Conservation (phyloP, 2,329 filamentous ascomycete genomes). For the Cytospora paraplurivora region DNA sequence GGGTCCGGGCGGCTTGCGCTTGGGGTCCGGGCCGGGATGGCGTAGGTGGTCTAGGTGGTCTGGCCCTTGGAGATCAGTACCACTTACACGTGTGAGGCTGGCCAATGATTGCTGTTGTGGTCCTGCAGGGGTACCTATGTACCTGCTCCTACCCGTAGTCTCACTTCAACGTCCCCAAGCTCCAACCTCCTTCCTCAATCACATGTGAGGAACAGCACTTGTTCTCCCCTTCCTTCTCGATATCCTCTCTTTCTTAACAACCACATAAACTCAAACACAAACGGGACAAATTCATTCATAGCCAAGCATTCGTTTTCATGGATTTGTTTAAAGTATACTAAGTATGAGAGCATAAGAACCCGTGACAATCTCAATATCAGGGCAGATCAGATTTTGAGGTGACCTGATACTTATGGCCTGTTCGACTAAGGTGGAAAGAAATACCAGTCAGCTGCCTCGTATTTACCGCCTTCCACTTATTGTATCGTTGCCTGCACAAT, state of each 20-base stretch:
- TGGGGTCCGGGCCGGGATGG: background rate
- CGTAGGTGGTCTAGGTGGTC: background rate
- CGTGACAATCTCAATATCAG: background rate
- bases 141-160: background rate
- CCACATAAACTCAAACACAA: background rate
- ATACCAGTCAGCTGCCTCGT: background rate
- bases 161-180: constrained; percentile 2
- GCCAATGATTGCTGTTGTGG: background rate
- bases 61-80: background rate
- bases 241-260: background rate
- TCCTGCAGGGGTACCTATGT: background rate
- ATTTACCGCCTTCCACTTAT: background rate
- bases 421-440: background rate
- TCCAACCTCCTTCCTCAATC: background rate
- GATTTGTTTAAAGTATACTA: background rate
- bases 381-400: background rate
- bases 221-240: background rate
- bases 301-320: background rate
- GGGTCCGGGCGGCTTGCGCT: background rate
- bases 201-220: background rate
- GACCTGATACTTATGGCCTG: background rate
- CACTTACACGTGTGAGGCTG: constrained; percentile 4
- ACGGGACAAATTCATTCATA: background rate
- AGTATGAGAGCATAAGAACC: no score
- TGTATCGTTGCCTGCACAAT: no score